Evolutionary conservation across 768 basidiomycete species (phyloP).

Genomic region (Suillus subluteus): DNA sequence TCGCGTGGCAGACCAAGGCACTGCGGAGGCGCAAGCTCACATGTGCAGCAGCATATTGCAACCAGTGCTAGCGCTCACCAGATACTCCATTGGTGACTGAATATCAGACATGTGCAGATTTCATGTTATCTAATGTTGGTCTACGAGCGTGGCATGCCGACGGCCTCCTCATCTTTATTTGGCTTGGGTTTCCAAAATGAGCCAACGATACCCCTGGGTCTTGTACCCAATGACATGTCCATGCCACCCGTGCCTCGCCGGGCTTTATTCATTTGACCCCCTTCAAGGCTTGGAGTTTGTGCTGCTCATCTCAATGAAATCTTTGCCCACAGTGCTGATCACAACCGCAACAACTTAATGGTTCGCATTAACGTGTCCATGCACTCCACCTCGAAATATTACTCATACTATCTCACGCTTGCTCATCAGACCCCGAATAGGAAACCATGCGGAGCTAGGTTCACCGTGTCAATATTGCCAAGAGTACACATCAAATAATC

Average conservation of each 20-base stretch:
- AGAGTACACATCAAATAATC: background rate
- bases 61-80: background rate
- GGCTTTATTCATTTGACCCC: background rate
- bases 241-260: conserved; percentile 12
- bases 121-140: background rate
- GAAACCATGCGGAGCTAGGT: background rate
- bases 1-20: conserved; percentile 13
- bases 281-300: background rate
- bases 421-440: conserved; percentile 6
- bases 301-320: background rate
- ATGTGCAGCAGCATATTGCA: conserved; percentile 4
- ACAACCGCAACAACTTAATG: background rate
- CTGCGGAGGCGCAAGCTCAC: conserved; percentile 9
- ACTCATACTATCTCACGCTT: conserved; percentile 3
- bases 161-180: background rate
- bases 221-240: conserved; percentile 8
- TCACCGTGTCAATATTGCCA: conserved; percentile 2
- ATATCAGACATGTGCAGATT: background rate
- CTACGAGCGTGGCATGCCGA: conserved; percentile 1
- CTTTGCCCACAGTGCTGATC: background rate
- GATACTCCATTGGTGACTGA: background rate
- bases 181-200: background rate
- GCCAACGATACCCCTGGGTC: background rate
- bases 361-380: background rate
- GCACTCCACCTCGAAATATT: background rate